These are phyloP conservation scores for Barnettozyma vustinii DNA, from an alignment of 805 yeast species.

Conservation along the genomic window DNA sequence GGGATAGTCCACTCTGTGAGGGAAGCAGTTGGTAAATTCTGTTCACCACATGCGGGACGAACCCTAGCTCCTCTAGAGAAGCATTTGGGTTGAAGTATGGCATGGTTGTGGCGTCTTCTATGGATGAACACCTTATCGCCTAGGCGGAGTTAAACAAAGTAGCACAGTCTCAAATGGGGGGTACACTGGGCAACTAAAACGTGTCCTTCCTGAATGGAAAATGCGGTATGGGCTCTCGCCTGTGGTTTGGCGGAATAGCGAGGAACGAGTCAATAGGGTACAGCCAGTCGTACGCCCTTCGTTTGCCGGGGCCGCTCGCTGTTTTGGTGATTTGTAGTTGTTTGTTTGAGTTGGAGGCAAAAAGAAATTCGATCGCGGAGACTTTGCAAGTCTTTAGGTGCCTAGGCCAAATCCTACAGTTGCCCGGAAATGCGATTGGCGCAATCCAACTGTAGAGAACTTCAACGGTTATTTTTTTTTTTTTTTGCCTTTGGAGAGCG, in stretches of 20 bases:
- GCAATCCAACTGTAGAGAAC: too few species aligned
- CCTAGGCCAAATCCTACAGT: neutral
- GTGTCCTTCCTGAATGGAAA: neutral
- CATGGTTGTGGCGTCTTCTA: neutral
- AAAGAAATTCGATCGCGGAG: neutral
- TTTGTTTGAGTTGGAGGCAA: neutral
- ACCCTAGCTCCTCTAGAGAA: slow-evolving; percentile 16
- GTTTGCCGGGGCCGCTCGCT: neutral
- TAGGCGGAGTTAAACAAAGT: neutral
- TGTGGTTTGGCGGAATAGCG: neutral
- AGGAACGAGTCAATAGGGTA: neutral
- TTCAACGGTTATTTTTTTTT: neutral
- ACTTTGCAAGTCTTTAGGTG: neutral
- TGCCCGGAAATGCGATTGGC: neutral
- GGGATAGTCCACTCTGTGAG: slow-evolving; percentile 29
- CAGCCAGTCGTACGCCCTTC: neutral
- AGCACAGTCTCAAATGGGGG: too few species aligned
- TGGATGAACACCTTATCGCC: neutral
- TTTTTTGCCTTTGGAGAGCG: too few species aligned
- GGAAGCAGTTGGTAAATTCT: slow-evolving; percentile 33
- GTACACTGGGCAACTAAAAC: neutral
- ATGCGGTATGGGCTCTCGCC: neutral
- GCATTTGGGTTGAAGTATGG: neutral
- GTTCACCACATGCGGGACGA: slow-evolving; percentile 31
- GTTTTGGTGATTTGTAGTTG: neutral